phyloP scores from a whole-genome alignment of 768 basidiomycete species.

The Boletus sp. region DNA sequence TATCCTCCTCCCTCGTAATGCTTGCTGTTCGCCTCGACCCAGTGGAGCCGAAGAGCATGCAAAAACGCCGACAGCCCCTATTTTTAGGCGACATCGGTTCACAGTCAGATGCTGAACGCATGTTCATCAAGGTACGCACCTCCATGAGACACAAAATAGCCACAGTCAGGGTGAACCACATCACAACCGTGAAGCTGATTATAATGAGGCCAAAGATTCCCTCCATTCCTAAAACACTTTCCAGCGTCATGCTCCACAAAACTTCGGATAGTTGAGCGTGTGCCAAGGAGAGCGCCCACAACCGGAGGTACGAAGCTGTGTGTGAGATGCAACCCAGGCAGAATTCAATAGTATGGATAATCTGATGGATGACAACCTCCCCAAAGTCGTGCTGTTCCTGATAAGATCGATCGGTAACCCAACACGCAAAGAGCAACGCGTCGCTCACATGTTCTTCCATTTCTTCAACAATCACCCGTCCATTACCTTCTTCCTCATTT shows the following conservation, averaged over 20 bases:
- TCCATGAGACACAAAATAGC: slow-evolving; percentile 91
- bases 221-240: slow-evolving; percentile 54
- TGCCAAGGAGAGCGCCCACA: slow-evolving; percentile 97
- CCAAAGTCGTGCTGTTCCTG: slow-evolving; percentile 89
- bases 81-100: slow-evolving; percentile 5
- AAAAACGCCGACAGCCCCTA: slow-evolving; percentile 94
- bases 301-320: slow-evolving; percentile 88
- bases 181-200: slow-evolving; percentile 46
- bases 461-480: slow-evolving; percentile 70
- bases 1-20: slow-evolving; percentile 89
- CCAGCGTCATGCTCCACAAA: slow-evolving; percentile 87
- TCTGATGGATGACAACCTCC: slow-evolving; percentile 94
- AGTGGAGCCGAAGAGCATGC: slow-evolving; percentile 94
- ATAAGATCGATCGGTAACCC: slow-evolving; percentile 9
- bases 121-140: slow-evolving; percentile 47
- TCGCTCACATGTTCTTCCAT: slow-evolving; percentile 68
- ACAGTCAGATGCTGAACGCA: slow-evolving; percentile 14
- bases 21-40: slow-evolving; percentile 98
- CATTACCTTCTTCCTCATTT: slow-evolving; percentile 81
- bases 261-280: slow-evolving; percentile 97
- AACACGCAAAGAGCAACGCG: slow-evolving; percentile 7
- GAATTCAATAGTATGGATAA: slow-evolving; percentile 99
- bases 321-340: slow-evolving; percentile 99
- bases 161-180: slow-evolving; percentile 84
- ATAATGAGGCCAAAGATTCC: slow-evolving; percentile 59